Evolutionary conservation across 2,329 filamentous ascomycete genomes (phyloP), one percentile per base, ranked within the genome.

Genomic region (Phialemoniopsis sp.): DNA sequence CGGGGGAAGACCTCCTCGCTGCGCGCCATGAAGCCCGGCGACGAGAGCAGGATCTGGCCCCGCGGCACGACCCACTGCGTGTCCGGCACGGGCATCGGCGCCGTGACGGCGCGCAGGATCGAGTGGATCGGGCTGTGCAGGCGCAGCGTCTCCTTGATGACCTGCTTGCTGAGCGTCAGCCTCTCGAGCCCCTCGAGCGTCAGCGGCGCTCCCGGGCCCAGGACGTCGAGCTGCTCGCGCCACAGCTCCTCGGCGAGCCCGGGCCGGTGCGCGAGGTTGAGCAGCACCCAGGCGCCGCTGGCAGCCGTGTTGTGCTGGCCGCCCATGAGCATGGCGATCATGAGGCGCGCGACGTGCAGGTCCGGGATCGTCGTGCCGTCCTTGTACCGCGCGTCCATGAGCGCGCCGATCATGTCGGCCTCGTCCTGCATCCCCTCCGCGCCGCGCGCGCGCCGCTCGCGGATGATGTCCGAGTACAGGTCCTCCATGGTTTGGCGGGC

Each of bases 311-410:
- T 91, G 68, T 95, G 89, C 60, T 95, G 89, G 40, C 89, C 89
- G 43, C 87, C 89, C 88, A 95, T 94, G 46, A 95, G 79, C 16
- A 95, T 76, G 6, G 88, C 88, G 62, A 95, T 95, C 87, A 95
- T 91, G 78, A 95, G 91, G 66, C 93, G 85, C 16, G 89, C 88
- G 42, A 94, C 78, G 62, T 95, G 88, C 54, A 85, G 75, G 56
- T 95, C 89, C 13, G 89, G 85, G n/a, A 94, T 74, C 6, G 72
- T 72, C 30, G 70, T 80, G 50, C 88, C 89, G 51, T 91, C 79
- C 70, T 94, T 95, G 76, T 95, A 95, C 17, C 70, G 75, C 52
- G 82, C 88, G 51, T 80, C 80, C 88, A 94, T 93, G 48, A 95
- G 68, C 56, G 93, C 89, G 80, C 85, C 89, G 63, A 95, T 89